These are phyloP conservation scores for Lablab purpureus DNA, from an alignment of 306 rosid species.

Conservation along the genomic window DNA sequence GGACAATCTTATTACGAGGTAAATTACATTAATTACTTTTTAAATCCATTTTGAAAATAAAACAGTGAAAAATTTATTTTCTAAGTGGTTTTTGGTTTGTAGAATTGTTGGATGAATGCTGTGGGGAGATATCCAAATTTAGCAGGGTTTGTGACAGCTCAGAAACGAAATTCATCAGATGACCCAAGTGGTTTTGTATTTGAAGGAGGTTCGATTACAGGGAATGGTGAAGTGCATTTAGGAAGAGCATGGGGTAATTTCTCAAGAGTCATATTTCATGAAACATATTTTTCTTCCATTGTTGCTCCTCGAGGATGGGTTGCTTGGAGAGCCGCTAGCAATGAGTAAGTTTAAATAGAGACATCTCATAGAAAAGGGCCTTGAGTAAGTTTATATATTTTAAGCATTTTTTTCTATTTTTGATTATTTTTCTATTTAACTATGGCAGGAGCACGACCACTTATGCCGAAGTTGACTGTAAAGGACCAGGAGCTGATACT, in stretches of 20 bases:
- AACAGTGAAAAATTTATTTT: background rate
- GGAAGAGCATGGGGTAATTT: conserved; percentile 53
- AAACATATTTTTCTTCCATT: background rate
- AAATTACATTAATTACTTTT: background rate
- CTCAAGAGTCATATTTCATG: background rate
- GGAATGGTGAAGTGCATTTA: conserved; percentile 42
- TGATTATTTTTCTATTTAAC: background rate
- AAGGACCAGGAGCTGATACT: background rate
- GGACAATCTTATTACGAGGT: conserved; percentile 54
- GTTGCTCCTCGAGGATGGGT: no score
- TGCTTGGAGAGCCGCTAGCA: no score
- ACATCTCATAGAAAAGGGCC: no score
- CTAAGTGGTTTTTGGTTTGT: background rate
- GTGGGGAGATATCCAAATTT: background rate
- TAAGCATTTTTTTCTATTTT: background rate
- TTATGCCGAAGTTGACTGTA: conserved; percentile 12
- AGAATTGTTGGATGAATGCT: conserved; percentile 45
- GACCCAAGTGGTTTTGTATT: conserved; percentile 56
- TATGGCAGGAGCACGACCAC: conserved; percentile 4
- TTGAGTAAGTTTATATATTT: no score
- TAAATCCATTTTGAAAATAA: background rate
- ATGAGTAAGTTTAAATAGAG: no score
- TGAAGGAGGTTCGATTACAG: background rate
- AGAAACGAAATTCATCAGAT: background rate
- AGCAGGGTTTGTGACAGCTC: conserved; percentile 54